Evolutionary conservation across 1,284 basidiomycete genomes (phyloP), one percentile per base, ranked within the genome.

Genomic region (Ustilago shanxiensis): DNA sequence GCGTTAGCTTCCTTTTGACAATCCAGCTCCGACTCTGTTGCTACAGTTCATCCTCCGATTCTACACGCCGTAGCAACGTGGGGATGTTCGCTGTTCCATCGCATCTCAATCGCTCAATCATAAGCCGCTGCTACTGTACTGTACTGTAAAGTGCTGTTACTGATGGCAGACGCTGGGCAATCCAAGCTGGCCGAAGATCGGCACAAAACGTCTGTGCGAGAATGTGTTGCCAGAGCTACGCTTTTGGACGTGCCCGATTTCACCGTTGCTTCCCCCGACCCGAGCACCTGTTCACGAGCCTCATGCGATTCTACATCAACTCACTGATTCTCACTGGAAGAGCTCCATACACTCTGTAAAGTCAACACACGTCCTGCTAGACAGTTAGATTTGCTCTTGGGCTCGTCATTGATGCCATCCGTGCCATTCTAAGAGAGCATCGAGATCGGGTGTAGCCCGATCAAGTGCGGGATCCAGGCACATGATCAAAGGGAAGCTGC

Each of bases 1-100:
- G 24, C 24, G 7, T 50, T 52, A 52, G 50, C 50, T 52, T 16
- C 50, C 18, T 31, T 52, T 52, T 52, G 50, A 52, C 50, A 52
- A 26, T 26, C 14, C 24, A 26, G 16, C 47, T 49, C 26, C 47
- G 24, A 49, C 13, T 7, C 44, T 45, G 6, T 8, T 9, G 44
- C 44, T 5, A 3, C 22, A 33, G 11, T 49, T 49, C 14, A 16
- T 26, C 47, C 8, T 49, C 22, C 47, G 1, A 28, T 8, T 3
- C 13, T 49, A 13, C 14, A 28, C 47, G 28, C 18, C 7, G n/a
- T 44, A 20, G 41, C n/a, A 44, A 44, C 41, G n/a, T 44, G 41
- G 41, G 5, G 20, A 44, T 44, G 20, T 11, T 9, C 41, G 35
- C 3, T 37, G 9, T 37, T 37, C 13, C 7, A 14, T 37, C 35